A percentile compares a stretch with the other conserved stretches of the same genome.
These are phyloP conservation scores for Sporothrix curviconia DNA, from an alignment of 2,329 filamentous ascomycete genomes.

Conservation along the genomic window DNA sequence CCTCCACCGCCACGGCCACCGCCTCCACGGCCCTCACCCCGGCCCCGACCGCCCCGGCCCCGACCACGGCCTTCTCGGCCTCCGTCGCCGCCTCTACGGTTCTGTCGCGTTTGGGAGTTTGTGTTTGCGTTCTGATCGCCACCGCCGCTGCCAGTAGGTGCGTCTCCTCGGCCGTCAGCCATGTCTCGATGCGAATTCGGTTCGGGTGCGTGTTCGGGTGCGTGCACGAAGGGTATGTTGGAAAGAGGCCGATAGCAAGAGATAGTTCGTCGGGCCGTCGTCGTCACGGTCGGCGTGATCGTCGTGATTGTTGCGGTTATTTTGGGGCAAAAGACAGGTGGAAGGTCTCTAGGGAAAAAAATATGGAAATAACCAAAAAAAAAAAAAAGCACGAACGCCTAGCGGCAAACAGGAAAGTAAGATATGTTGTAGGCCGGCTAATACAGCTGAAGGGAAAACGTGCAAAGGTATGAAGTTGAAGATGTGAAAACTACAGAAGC, in stretches of 20 bases:
- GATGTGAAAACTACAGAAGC: no score
- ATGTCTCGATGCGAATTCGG: background rate
- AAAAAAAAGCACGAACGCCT: background rate
- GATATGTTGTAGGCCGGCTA: background rate
- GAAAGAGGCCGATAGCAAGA: no score
- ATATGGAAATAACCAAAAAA: no score
- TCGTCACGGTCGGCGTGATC: background rate
- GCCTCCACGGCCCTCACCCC: constrained; percentile 18
- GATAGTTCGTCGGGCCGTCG: background rate
- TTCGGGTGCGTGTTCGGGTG: background rate
- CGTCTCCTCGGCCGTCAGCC: background rate
- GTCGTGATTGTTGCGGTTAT: background rate
- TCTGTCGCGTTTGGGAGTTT: constrained; percentile 19
- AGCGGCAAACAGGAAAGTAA: background rate
- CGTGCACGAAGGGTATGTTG: no score
- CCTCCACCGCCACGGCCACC: constrained; percentile 20
- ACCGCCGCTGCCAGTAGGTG: background rate
- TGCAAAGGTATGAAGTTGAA: background rate
- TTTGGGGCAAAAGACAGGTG: no score
- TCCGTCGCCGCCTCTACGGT: constrained; percentile 25
- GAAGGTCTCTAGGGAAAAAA: no score
- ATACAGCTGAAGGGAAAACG: background rate
- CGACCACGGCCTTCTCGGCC: constrained; percentile 35
- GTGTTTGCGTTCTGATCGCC: background rate
- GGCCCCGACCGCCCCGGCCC: constrained; percentile 22